A percentile compares a stretch with the other conserved stretches of the same genome.
Conservation (phyloP, 805 yeast species). For the Sugiyamaella marilandica region DNA sequence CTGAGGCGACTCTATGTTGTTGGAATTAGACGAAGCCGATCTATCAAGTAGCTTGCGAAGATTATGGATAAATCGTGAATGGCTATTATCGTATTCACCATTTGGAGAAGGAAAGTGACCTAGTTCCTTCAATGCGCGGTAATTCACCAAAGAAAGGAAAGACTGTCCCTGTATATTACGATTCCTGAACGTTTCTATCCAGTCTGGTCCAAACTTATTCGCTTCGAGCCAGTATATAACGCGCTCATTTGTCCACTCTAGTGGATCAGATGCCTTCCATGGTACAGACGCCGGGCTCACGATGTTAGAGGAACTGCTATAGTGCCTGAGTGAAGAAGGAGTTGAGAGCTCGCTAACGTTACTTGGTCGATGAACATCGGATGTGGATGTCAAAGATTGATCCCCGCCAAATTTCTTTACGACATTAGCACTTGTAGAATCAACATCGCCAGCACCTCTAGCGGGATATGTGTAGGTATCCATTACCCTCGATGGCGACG, state of each 20-base stretch:
- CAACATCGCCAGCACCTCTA: not conserved
- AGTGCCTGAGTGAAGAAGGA: not conserved
- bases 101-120: constrained; percentile 35
- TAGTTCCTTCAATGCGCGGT: constrained; percentile 50
- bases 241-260: constrained; percentile 67
- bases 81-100: constrained; percentile 44
- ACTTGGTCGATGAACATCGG: not conserved
- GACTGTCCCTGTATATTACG: constrained; percentile 56
- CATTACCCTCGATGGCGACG: not conserved
- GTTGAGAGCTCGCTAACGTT: not conserved
- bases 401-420: not conserved
- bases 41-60: constrained; percentile 42
- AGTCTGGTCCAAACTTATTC: constrained; percentile 65
- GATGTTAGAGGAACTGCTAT: not conserved
- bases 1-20: not conserved
- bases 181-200: constrained; percentile 62
- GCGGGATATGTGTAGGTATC: not conserved
- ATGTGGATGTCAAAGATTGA: not conserved
- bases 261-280: constrained; percentile 51
- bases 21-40: constrained; percentile 16
- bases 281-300: constrained; percentile 24
- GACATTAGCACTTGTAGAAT: not conserved
- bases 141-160: constrained; percentile 63
- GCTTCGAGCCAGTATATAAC: constrained; percentile 63
- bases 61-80: constrained; percentile 51